These are phyloP conservation scores for Aspergillus egyptiacus DNA, from an alignment of 495 filamentous ascomycete species.

Conservation along the genomic window DNA sequence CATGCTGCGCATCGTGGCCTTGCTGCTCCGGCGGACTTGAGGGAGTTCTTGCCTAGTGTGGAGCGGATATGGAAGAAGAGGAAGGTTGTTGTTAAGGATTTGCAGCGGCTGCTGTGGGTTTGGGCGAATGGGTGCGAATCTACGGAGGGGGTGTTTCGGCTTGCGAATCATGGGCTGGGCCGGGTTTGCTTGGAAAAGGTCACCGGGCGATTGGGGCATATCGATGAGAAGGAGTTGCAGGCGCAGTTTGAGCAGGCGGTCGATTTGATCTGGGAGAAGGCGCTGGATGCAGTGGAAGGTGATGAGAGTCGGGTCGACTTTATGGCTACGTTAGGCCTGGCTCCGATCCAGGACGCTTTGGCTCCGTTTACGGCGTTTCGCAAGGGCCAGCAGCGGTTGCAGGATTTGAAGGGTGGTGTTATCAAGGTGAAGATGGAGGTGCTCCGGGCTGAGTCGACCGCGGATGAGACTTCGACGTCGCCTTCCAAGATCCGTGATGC, in stretches of 20 bases:
- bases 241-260: conserved; percentile 34
- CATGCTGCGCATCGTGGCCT: conserved; percentile 39
- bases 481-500: conserved; percentile 23
- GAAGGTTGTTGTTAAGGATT: conserved; percentile 39
- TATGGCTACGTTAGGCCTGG: conserved; percentile 30
- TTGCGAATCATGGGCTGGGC: conserved; percentile 42
- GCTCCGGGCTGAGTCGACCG: conserved; percentile 19
- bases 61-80: conserved; percentile 44
- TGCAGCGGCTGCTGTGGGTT: conserved; percentile 41
- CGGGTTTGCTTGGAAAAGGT: conserved; percentile 33
- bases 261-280: conserved; percentile 37
- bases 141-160: conserved; percentile 21
- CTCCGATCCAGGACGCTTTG: conserved; percentile 37
- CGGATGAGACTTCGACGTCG: conserved; percentile 1
- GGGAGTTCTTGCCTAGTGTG: conserved; percentile 36
- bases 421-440: conserved; percentile 38
- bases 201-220: conserved; percentile 11
- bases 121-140: conserved; percentile 27
- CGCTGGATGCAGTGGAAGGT: conserved; percentile 25
- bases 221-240: conserved; percentile 31
- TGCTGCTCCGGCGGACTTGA: conserved; percentile 33
- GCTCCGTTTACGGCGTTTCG: conserved; percentile 38
- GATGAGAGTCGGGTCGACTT: conserved; percentile 21
- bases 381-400: conserved; percentile 43
- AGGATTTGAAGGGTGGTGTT: conserved; percentile 40